Evolutionary conservation across 2,329 filamentous ascomycete species (phyloP), one percentile per base, ranked within the genome.

Genomic region (Elsinoe ampelina): DNA sequence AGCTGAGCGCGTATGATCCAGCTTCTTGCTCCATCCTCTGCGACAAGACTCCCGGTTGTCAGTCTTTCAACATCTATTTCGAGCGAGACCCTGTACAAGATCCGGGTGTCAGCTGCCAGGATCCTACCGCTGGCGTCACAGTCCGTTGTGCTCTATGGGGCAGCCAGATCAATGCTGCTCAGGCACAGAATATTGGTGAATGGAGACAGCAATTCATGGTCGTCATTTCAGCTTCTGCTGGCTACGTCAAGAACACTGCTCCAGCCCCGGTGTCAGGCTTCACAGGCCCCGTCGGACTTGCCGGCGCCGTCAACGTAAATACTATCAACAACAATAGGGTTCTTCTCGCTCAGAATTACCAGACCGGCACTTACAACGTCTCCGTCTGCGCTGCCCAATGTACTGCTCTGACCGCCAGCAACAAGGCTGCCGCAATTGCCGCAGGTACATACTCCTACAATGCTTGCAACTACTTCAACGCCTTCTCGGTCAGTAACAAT

Each of bases 401-500:
- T 20, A 36, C 42, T 34, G 45, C 54, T 12, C 19, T 47, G 4
- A 55, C 51, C 26, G 38, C 56, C 17, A 15, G 34, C 15, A 43
- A 35, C 19, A 57, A 47, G 17, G n/a, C 47, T 3, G 41, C 45
- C n/a, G 57, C 57, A 7, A 11, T 56, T 8, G 56, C 17, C 10
- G 35, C 50, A 20, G 17, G 26, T 8, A 17, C 41, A 11, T 55
- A 36, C 32, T 48, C 45, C n/a, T 13, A 36, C 19, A 39, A 11
- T 1, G 42, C 58, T n/a, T 60, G 59, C 59, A 58, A 57, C 41
- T 60, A 48, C 65, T 70, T 72, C 60, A 69, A 68, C 22, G 62
- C 66, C 0, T 72, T 68, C 56, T 59, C 71, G 47, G 54, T 70
- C 10, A 61, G 64, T 41, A 64, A 63, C 60, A 69, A 72, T 55